phyloP scores from a whole-genome alignment of 2,329 filamentous ascomycete species.

The Colletotrichum sp. region DNA sequence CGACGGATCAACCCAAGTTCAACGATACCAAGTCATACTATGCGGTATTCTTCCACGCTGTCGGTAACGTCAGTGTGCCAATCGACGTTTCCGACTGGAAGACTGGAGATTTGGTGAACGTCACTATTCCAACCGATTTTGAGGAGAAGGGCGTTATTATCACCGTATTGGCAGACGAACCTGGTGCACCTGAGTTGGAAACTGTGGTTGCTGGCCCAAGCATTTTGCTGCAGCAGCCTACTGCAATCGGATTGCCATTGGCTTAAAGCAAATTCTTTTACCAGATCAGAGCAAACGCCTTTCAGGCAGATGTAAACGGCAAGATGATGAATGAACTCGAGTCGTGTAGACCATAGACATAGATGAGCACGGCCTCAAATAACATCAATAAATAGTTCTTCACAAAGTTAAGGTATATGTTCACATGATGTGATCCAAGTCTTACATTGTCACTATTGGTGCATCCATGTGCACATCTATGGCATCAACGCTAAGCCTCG shows the following conservation, averaged over 20 bases:
- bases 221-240: not conserved
- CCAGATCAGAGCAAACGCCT: not conserved
- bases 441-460: accelerated
- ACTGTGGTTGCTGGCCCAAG: not conserved
- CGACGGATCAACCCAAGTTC: not conserved
- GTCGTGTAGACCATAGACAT: not conserved
- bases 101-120: not conserved
- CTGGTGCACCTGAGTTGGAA: not conserved
- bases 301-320: no score
- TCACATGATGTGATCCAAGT: accelerated
- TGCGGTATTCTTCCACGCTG: not conserved
- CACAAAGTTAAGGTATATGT: accelerated
- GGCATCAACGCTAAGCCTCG: not conserved
- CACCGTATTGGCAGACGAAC: not conserved
- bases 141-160: not conserved
- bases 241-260: not conserved
- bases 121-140: not conserved
- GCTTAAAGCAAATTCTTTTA: not conserved
- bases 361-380: not conserved
- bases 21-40: not conserved
- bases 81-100: not conserved
- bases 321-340: not conserved
- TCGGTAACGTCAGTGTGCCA: not conserved
- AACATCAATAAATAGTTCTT: not conserved
- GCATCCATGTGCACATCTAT: not conserved